Evolutionary conservation across 345 rosid genomes (phyloP), one percentile per base, ranked within the genome.

Genomic region (Euphorbia lathyris): DNA sequence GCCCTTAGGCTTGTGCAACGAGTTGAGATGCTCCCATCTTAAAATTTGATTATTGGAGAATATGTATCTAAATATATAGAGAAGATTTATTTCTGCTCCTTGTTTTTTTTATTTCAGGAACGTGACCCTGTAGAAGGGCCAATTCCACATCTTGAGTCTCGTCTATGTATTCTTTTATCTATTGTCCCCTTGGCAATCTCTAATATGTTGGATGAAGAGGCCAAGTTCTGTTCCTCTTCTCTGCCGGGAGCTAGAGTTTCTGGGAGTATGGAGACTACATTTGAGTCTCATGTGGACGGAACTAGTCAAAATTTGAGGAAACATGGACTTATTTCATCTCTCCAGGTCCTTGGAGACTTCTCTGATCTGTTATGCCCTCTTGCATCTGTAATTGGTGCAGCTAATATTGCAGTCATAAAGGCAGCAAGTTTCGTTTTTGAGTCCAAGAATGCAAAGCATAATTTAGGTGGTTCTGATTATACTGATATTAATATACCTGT

Each of bases 1-100:
- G 93, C 87, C 55, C 90, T 88, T 67, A 88, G 88, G 43, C 90
- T 88, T 75, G 93, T 88, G 69, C 88, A 88, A 68, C 78, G 93
- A 78, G 93, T 88, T 73, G 76, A 77, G 84, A 65, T 66, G 71
- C 50, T 51, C 25, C 65, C 66, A 29, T 65, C 47, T 53, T 9
- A 42, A 36, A 9, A 57, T 71, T 30, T 27, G 53, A 48, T 25
- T 38, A 3, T 12, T 19, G 29, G 26, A 59, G 23, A 60, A 14
- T 34, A 59, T 30, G 26, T 42, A 57, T 52, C 11, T 27, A 5
- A 19, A 50, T 40, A 3, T 42, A 51, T 61, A 69, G 36, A 32
- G 25, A 19, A 68, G 13, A 25, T 67, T 66, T 30, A 27, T 55
- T 63, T 67, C 34, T 42, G 43, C 23, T 72, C 40, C 17, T 13